phyloP scores from a whole-genome alignment of 345 rosid genomes.

The Geranium brycei region DNA sequence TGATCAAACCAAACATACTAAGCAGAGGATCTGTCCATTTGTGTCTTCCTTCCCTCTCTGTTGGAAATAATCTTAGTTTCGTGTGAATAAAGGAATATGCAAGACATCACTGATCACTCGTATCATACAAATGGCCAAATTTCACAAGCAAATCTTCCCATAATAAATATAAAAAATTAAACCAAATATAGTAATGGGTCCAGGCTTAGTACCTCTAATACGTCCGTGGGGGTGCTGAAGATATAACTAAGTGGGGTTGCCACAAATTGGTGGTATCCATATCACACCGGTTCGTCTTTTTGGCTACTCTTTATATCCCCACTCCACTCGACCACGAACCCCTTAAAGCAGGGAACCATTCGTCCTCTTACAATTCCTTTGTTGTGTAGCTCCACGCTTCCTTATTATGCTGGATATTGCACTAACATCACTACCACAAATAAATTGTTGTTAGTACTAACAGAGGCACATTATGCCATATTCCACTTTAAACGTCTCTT shows the following conservation, averaged over 20 bases:
- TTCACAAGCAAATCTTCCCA: background rate
- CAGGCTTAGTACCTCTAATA: background rate
- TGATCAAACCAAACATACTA: background rate
- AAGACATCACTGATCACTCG: background rate
- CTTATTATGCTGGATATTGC: background rate
- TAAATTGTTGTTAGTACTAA: conserved; percentile 8
- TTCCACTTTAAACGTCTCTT: conserved; percentile 24
- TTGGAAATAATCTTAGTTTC: background rate
- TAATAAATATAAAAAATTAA: too few species aligned
- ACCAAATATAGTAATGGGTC: background rate
- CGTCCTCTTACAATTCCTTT: background rate
- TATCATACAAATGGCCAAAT: background rate
- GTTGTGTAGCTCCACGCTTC: background rate
- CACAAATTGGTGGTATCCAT: conserved; percentile 10
- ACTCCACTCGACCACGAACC: background rate
- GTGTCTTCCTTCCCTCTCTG: background rate
- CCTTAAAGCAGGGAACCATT: conserved; percentile 3
- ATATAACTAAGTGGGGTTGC: conserved; percentile 6
- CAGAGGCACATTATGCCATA: conserved; percentile 21
- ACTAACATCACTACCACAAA: conserved; percentile 3
- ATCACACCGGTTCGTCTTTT: conserved; percentile 8
- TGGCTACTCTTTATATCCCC: background rate
- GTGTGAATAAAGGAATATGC: background rate
- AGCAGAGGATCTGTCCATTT: background rate
- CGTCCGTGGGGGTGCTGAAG: background rate